Percentiles rank a stretch among this genome's conserved stretches.
phyloP scores from a whole-genome alignment of 495 filamentous ascomycete genomes.

The Pyrenula aspistea region DNA sequence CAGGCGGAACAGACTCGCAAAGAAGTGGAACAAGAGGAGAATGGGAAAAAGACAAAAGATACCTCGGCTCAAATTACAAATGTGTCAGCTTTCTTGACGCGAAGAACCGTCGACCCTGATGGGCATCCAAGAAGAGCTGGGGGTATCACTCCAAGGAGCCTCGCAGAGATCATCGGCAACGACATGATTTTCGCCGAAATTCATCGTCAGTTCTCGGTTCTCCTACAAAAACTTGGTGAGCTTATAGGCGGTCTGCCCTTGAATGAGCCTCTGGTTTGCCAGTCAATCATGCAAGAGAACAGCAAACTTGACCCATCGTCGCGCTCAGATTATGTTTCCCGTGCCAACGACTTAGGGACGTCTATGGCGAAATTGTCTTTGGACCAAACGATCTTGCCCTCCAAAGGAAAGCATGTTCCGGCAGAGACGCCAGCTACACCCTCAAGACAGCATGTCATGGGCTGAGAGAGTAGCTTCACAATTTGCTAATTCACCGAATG shows the following conservation, averaged over 20 bases:
- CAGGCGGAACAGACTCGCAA: conserved; percentile 34
- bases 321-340: background rate
- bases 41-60: conserved; percentile 12
- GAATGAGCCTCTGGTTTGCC: conserved; percentile 31
- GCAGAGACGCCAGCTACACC: background rate
- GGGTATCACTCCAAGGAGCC: conserved; percentile 55
- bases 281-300: conserved; percentile 22
- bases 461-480: background rate
- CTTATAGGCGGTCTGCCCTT: conserved; percentile 33
- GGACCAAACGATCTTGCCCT: background rate
- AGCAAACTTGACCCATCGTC: background rate
- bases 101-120: conserved; percentile 45
- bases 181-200: conserved; percentile 83
- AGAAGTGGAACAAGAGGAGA: conserved; percentile 23
- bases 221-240: conserved; percentile 53
- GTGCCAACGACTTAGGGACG: background rate
- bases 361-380: background rate
- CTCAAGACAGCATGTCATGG: background rate
- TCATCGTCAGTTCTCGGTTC: conserved; percentile 64
- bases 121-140: conserved; percentile 38
- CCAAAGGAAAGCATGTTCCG: background rate
- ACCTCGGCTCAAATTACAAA: conserved; percentile 32
- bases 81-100: conserved; percentile 52
- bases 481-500: no score
- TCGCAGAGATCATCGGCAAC: conserved; percentile 77